A percentile compares a stretch with the other conserved stretches of the same genome.
Evolutionary conservation across 1,284 basidiomycete genomes (phyloP).

Genomic region (Leccinum griseonigrum): DNA sequence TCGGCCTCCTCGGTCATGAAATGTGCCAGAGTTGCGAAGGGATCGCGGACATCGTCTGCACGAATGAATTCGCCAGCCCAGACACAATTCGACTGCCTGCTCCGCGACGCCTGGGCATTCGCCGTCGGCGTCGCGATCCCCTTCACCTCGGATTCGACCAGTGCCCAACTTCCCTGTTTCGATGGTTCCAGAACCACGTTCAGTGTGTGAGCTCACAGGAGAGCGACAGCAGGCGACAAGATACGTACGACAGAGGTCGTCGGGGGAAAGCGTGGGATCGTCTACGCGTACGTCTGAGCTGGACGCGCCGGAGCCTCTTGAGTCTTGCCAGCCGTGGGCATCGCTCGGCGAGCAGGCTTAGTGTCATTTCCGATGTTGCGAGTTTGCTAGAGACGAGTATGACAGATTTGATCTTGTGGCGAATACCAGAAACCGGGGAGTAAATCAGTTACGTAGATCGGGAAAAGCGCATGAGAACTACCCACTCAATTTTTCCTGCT

Average conservation of each 20-base stretch:
- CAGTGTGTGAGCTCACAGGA: constrained; percentile 13
- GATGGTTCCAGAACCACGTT: constrained; percentile 34
- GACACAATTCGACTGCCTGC: constrained; percentile 31
- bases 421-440: constrained; percentile 88
- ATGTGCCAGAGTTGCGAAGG: too few species aligned
- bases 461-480: neutral
- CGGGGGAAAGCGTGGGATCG: constrained; percentile 30
- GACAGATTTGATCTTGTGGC: constrained; percentile 99
- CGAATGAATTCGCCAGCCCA: constrained; percentile 32
- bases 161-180: constrained; percentile 29
- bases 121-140: constrained; percentile 16
- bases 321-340: constrained; percentile 17
- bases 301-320: constrained; percentile 29
- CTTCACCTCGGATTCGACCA: constrained; percentile 33
- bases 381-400: constrained; percentile 38
- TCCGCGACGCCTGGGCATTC: constrained; percentile 33
- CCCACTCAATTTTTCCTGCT: constrained; percentile 93
- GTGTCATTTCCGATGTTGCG: constrained; percentile 29
- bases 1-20: too few species aligned
- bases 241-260: constrained; percentile 31
- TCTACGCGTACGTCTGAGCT: constrained; percentile 36
- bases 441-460: neutral
- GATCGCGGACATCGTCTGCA: constrained; percentile 22
- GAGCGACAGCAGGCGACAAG: constrained; percentile 29
- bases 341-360: constrained; percentile 24